Percentiles rank a stretch among this genome's conserved stretches.
Evolutionary conservation across 495 filamentous ascomycete genomes (phyloP).

Genomic region (Pyronema domesticum): DNA sequence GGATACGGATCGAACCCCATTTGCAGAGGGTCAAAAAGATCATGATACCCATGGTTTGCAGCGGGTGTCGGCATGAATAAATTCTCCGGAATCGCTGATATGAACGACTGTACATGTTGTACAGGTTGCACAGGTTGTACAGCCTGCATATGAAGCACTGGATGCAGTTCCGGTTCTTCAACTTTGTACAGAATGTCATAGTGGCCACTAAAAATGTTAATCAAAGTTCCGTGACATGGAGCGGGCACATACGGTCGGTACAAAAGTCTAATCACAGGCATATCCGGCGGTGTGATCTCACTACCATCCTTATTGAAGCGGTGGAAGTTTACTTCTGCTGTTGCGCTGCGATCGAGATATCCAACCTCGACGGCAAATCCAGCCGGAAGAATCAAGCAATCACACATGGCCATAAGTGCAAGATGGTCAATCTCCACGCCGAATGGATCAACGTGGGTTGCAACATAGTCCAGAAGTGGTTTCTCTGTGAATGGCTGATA

Average conservation of each 20-base stretch:
- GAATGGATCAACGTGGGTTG: constrained; percentile 49
- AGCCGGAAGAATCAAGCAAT: constrained; percentile 62
- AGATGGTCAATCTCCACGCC: constrained; percentile 78
- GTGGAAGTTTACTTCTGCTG: constrained; percentile 61
- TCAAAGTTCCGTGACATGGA: background rate
- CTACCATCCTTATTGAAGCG: constrained; percentile 43
- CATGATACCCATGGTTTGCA: constrained; percentile 7
- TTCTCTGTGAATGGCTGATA: constrained; percentile 49
- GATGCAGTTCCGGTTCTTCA: constrained; percentile 12
- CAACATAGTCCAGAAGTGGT: constrained; percentile 51
- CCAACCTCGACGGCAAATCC: constrained; percentile 70
- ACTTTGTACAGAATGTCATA: constrained; percentile 87
- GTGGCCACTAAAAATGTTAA: constrained; percentile 43
- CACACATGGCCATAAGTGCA: constrained; percentile 56
- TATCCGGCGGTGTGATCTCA: constrained; percentile 27
- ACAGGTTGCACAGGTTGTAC: constrained; percentile 13
- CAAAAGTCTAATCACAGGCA: constrained; percentile 35
- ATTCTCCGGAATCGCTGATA: constrained; percentile 19
- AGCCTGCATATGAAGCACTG: background rate
- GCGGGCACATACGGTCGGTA: constrained; percentile 41
- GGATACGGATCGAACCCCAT: constrained; percentile 1
- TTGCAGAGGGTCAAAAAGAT: constrained; percentile 12
- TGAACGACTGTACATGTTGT: constrained; percentile 17
- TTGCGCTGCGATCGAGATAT: constrained; percentile 77
- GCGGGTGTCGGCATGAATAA: constrained; percentile 18